phyloP scores from a whole-genome alignment of 805 yeast genomes.

The Ogataea populi-albae region DNA sequence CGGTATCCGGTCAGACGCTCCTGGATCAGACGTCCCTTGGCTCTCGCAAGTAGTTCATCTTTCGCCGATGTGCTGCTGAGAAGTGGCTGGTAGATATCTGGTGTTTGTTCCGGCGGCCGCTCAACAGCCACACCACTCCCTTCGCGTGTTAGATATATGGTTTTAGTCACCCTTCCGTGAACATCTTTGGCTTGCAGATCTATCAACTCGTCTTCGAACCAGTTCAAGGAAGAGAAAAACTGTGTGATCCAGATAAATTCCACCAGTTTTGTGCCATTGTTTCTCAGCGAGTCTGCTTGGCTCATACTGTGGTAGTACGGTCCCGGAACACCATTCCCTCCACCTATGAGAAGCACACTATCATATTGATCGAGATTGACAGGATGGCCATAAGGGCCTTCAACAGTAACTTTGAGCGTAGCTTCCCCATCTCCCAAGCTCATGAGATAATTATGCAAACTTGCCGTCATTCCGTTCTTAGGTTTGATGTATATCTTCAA shows the following conservation, averaged over 20 bases:
- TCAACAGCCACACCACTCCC: background rate
- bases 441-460: constrained; percentile 31
- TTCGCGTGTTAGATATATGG: constrained; percentile 25
- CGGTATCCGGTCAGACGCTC: constrained; percentile 36
- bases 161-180: constrained; percentile 13
- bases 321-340: constrained; percentile 61
- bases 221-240: constrained; percentile 36
- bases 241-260: constrained; percentile 49
- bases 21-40: constrained; percentile 26
- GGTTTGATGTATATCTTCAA: constrained; percentile 44
- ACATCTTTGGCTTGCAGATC: constrained; percentile 17
- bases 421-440: constrained; percentile 17
- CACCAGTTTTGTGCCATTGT: constrained; percentile 18
- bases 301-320: constrained; percentile 42
- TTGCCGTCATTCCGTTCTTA: constrained; percentile 48
- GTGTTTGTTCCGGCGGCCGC: background rate
- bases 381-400: constrained; percentile 54
- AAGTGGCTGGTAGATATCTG: constrained; percentile 6
- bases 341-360: constrained; percentile 46
- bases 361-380: constrained; percentile 41
- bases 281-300: constrained; percentile 23
- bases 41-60: constrained; percentile 27
- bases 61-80: constrained; percentile 1
- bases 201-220: constrained; percentile 45
- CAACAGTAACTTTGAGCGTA: constrained; percentile 36